These are phyloP conservation scores for Hymenoscyphus fructigenus DNA, from an alignment of 2,329 filamentous ascomycete species.

Conservation along the genomic window DNA sequence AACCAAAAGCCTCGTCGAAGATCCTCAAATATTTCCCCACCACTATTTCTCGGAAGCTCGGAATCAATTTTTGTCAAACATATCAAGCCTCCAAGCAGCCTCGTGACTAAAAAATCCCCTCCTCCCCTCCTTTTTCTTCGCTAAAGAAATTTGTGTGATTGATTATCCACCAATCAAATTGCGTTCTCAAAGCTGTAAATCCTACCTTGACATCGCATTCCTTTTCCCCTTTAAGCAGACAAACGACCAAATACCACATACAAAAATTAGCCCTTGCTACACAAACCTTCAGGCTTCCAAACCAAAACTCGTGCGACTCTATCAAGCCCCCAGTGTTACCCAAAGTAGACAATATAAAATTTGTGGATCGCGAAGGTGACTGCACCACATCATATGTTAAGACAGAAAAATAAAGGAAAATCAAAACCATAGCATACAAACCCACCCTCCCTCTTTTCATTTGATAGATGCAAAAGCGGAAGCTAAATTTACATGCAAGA, in stretches of 20 bases:
- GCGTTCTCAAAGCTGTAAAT: background rate
- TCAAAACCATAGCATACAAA: too few relatives aligned
- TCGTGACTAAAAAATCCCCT: background rate
- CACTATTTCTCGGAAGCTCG: too few relatives aligned
- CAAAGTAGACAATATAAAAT: background rate
- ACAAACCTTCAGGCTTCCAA: background rate
- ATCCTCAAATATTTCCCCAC: background rate
- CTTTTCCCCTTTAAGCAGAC: background rate
- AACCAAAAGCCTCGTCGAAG: background rate
- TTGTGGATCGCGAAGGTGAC: background rate
- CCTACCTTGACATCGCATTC: background rate
- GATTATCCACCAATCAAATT: background rate
- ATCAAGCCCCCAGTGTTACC: background rate
- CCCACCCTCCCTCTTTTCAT: too few relatives aligned
- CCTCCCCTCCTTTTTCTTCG: background rate
- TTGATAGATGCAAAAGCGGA: too few relatives aligned
- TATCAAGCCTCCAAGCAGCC: background rate
- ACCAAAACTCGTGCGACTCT: background rate
- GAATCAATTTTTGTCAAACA: background rate
- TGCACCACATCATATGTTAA: background rate
- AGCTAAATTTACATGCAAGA: background rate
- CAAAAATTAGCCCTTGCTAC: background rate
- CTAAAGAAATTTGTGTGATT: background rate
- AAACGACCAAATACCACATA: background rate
- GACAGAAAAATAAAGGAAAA: too few relatives aligned